Evolutionary conservation across 495 filamentous ascomycete genomes (phyloP), one percentile per base, ranked within the genome.

Genomic region (Aspergillus haitiensis): DNA sequence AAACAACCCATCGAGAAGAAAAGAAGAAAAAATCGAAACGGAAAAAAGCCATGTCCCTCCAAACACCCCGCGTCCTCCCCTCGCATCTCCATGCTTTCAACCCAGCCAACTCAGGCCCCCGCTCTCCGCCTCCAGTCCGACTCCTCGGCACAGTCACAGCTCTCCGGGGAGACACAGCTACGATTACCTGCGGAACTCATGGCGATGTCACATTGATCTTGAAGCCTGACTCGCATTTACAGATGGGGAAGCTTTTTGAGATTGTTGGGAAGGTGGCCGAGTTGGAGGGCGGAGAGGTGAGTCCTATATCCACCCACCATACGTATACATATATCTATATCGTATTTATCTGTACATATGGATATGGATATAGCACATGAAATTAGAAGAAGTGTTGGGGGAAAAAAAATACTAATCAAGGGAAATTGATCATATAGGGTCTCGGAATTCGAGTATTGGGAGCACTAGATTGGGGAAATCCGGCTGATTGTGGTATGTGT

Each of bases 221-320:
- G 71, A 93, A 89, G 68, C 79, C 88, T 81, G 93, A 97, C 61
- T 82, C 84, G 35, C 90, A 96, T 70, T 75, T 98, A 40, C 79
- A 84, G 52, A 80, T 90, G 69, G 87, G 89, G 52, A 91, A 90
- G 71, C 83, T 89, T 46, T 86, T 89, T 15, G 95, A 98, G 75
- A 75, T 98, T 59, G 87, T 98, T 44, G 95, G 92, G 54, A 97
- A 94, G 74, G 93, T 98, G 56, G 86, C 92, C 58, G 72, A 78
- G 65, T 55, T 78, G 32, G 75, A 77, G 35, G 69, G 66, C 34
- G 75, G 73, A 63, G 78, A 79, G 66, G 72, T 75, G 57, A 49
- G 63, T 69, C 48, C 18, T 49, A 39, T 12, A 9, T 13, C 9
- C 4, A 9, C 37, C 37, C 4, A 10, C 37, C 37, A 11, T 40